Evolutionary conservation across 1,139 yeast genomes (phyloP).

Genomic region (Pneumocystis carinii): DNA sequence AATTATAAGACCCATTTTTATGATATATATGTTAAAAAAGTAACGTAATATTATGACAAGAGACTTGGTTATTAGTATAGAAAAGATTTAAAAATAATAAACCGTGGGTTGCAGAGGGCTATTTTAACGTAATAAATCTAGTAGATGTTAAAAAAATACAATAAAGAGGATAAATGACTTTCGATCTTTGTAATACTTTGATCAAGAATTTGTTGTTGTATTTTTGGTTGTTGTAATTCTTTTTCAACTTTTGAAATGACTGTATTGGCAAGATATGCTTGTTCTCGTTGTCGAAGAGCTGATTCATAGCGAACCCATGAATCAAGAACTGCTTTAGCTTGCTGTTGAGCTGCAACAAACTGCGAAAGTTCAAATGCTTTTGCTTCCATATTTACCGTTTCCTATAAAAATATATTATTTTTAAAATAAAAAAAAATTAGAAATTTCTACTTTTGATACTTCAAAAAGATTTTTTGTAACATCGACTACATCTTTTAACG

Average conservation of each 20-base stretch:
- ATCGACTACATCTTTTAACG: constrained; percentile 79
- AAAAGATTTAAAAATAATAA: background rate
- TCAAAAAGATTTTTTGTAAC: constrained; percentile 86
- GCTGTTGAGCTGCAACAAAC: constrained; percentile 67
- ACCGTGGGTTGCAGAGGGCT: background rate
- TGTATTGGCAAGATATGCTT: constrained; percentile 72
- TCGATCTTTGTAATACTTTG: constrained; percentile 89
- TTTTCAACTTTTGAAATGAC: constrained; percentile 80
- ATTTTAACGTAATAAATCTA: background rate
- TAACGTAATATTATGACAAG: background rate
- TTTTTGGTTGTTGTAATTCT: constrained; percentile 73
- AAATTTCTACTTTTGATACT: constrained; percentile 38
- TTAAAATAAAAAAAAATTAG: background rate
- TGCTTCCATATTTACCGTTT: constrained; percentile 91
- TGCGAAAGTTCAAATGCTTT: constrained; percentile 86
- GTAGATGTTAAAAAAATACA: background rate
- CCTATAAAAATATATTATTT: constrained; percentile 27
- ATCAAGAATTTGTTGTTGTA: constrained; percentile 82
- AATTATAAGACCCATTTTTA: background rate
- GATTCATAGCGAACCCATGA: constrained; percentile 99
- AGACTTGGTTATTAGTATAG: background rate
- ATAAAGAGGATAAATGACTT: background rate
- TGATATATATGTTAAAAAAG: background rate
- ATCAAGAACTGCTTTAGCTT: constrained; percentile 90
- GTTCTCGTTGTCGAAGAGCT: constrained; percentile 92